Evolutionary conservation across 1,139 yeast genomes (phyloP), one percentile per base, ranked within the genome.

Genomic region (Taphrina communis): DNA sequence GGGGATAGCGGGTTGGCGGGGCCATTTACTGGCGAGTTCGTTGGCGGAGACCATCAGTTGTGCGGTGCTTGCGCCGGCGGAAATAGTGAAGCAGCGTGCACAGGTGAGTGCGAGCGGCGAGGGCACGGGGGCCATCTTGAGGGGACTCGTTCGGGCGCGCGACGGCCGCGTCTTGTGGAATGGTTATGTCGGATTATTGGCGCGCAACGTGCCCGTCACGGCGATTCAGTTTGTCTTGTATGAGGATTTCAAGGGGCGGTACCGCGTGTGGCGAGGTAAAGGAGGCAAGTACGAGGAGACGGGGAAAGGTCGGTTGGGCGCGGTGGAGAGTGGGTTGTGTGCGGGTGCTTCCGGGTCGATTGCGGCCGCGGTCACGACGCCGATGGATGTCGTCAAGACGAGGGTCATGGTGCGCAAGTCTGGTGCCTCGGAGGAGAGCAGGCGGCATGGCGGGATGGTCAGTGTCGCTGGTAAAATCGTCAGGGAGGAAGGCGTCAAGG

Each of bases 181-280:
- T 73, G 99, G 99, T 11, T 95, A 96, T 93, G 83, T 86, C 38
- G 88, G 96, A 17, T 93, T 99, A 0, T 88, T 94, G 53, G 82
- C 93, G 86, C 83, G 99, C 71, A 99, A 94, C 76, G 94, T 94
- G 61, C 99, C 99, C 1, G 94, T 95, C 80, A 94, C 99, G 0
- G 83, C 92, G 76, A 90, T 94, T 70, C 99, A 94, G 76, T 94
- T 93, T 80, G 98, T 99, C 1, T 79, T 95, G 52, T 94, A 94
- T 76, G 99, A 94, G 77, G 86, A 82, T 77, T 77, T 94, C 73
- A 95, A 94, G 80, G 78, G 79, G n/a, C 53, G 61, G 38, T 55
- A 55, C 38, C n/a, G 53, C n/a, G 12, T 7, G 19, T 25, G 53
- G 7, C 12, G 14, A 17, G 62, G 53, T 7, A 11, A 58, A 19